Conservation (phyloP, 805 yeast genomes). For the Komagataella ulmi region DNA sequence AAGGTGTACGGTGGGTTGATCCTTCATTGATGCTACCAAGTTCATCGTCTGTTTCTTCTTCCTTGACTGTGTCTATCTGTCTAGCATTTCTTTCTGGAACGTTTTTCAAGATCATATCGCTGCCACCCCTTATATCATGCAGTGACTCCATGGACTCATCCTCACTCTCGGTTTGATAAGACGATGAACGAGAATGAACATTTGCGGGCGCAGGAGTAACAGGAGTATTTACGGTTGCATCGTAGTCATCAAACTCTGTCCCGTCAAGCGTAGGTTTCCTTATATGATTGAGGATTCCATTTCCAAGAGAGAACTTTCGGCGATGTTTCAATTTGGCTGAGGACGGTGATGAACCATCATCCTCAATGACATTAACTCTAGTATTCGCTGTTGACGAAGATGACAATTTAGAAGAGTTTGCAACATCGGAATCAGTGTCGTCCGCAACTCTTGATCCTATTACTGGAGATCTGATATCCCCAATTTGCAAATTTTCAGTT, state of each 20-base stretch:
- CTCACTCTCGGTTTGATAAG: slow-evolving; percentile 20
- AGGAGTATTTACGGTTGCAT: slow-evolving; percentile 26
- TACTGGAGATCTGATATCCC: slow-evolving; percentile 14
- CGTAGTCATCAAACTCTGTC: slow-evolving; percentile 18
- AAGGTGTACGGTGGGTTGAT: slow-evolving; percentile 33
- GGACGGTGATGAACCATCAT: slow-evolving; percentile 9
- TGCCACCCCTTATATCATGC: slow-evolving; percentile 35
- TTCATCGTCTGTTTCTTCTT: slow-evolving; percentile 1
- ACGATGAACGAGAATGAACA: slow-evolving; percentile 15
- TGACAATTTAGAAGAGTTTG: slow-evolving; percentile 16
- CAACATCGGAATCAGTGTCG: slow-evolving; percentile 21
- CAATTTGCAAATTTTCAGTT: slow-evolving; percentile 17
- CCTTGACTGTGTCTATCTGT: background rate
- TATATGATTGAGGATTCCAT: slow-evolving; percentile 35
- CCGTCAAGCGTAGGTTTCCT: slow-evolving; percentile 28
- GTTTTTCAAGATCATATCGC: slow-evolving; percentile 37
- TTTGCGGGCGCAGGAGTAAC: slow-evolving; percentile 25
- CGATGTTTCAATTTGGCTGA: slow-evolving; percentile 24
- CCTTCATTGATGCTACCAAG: slow-evolving; percentile 3
- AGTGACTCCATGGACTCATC: slow-evolving; percentile 53
- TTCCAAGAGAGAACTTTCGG: slow-evolving; percentile 53
- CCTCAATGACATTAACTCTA: slow-evolving; percentile 5
- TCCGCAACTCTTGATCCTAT: slow-evolving; percentile 14
- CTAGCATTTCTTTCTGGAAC: slow-evolving; percentile 1
- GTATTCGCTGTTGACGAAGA: slow-evolving; percentile 1